A percentile compares a stretch with the other conserved stretches of the same genome.
These are phyloP conservation scores for Parmales sp. DNA, from an alignment of 108 stramenopile species.

Conservation along the genomic window DNA sequence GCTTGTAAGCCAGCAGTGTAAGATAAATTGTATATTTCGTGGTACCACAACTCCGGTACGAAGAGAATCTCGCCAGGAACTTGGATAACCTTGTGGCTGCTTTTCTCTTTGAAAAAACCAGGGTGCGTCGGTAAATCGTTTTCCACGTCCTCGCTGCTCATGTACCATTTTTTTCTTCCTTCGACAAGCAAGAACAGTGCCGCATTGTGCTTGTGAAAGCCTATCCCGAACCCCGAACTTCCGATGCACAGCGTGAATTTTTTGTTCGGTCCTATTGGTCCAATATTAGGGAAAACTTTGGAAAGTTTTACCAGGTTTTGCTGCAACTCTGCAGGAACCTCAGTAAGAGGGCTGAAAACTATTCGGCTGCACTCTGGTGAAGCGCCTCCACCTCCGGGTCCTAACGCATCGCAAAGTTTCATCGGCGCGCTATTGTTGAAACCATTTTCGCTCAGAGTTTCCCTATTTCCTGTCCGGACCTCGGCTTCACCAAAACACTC, in stretches of 20 bases:
- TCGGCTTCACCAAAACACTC: not conserved
- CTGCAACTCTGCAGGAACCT: slow-evolving; percentile 18
- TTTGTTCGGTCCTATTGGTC: not conserved
- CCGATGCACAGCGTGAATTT: slow-evolving; percentile 29
- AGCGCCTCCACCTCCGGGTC: not conserved
- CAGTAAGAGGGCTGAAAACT: slow-evolving; percentile 31
- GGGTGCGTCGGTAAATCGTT: slow-evolving; percentile 22
- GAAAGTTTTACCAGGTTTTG: slow-evolving; percentile 10
- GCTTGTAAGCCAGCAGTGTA: slow-evolving; percentile 32
- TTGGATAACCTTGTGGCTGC: slow-evolving; percentile 33
- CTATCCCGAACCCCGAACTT: slow-evolving; percentile 32
- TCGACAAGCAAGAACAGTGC: slow-evolving; percentile 27
- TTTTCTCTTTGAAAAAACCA: slow-evolving; percentile 22
- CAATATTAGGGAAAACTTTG: slow-evolving; percentile 9
- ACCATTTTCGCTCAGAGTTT: slow-evolving; percentile 32
- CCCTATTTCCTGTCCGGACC: slow-evolving; percentile 35
- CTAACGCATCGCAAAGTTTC: slow-evolving; percentile 17
- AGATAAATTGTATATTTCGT: slow-evolving; percentile 32
- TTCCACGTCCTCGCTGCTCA: slow-evolving; percentile 19
- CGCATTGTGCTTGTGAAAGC: slow-evolving; percentile 37
- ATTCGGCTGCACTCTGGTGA: slow-evolving; percentile 19
- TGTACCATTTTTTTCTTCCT: slow-evolving; percentile 36
- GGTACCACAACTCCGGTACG: slow-evolving; percentile 34
- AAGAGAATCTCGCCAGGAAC: slow-evolving; percentile 26
- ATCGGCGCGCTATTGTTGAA: slow-evolving; percentile 23